Conservation (phyloP, 805 yeast genomes). For the Sungouiella blattae region DNA sequence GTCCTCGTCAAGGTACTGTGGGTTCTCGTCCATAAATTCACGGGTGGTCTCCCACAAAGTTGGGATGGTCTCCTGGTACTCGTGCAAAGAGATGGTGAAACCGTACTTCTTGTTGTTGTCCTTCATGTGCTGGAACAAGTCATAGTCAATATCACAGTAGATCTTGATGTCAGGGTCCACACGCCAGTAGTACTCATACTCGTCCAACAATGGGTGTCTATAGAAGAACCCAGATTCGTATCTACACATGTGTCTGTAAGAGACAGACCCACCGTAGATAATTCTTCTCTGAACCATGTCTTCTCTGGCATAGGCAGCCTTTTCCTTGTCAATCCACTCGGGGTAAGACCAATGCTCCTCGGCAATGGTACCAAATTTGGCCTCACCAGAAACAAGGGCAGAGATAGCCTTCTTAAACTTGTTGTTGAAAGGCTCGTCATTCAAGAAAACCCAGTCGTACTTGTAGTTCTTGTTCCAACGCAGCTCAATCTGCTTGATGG, state of each 20-base stretch:
- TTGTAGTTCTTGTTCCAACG: conserved; percentile 77
- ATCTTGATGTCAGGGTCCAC: conserved; percentile 84
- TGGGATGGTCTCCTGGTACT: conserved; percentile 81
- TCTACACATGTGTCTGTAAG: conserved; percentile 94
- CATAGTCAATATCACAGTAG: conserved; percentile 81
- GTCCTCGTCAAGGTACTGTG: conserved; percentile 57
- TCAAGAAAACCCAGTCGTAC: conserved; percentile 94
- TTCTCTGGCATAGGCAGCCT: conserved; percentile 62
- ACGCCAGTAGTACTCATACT: conserved; percentile 90
- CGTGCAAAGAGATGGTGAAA: conserved; percentile 79
- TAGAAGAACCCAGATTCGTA: conserved; percentile 88
- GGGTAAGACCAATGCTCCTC: conserved; percentile 87
- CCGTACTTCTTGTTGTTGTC: conserved; percentile 78
- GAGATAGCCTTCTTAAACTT: conserved; percentile 71
- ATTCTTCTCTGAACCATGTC: conserved; percentile 52
- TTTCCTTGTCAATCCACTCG: conserved; percentile 70
- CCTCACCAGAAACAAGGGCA: conserved; percentile 69
- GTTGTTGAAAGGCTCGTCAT: conserved; percentile 79
- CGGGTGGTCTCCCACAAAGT: conserved; percentile 78
- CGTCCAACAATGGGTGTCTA: conserved; percentile 67
- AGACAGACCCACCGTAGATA: conserved; percentile 70
- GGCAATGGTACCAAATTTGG: conserved; percentile 79
- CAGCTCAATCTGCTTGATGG: conserved; percentile 80
- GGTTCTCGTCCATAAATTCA: conserved; percentile 58
- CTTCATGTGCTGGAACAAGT: conserved; percentile 79